Percentiles rank a stretch among this genome's conserved stretches.
phyloP scores from a whole-genome alignment of 208 protist genomes.

The Phytomonas sp. region DNA sequence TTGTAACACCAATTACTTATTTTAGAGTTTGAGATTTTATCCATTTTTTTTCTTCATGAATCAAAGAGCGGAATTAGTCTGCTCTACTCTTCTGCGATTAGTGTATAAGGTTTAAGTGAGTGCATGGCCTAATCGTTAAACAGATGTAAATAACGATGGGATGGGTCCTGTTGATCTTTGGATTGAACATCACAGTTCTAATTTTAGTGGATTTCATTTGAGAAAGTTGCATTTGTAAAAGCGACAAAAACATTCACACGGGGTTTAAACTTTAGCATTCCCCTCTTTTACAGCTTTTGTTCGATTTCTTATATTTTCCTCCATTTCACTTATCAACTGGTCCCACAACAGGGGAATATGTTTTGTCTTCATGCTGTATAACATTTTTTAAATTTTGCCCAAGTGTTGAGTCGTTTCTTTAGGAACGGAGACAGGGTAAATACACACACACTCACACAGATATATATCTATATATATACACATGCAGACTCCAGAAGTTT shows the following conservation, averaged over 20 bases:
- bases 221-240: not conserved
- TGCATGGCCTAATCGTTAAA: not conserved
- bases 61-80: not conserved
- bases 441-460: slow-evolving; percentile 10
- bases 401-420: not conserved
- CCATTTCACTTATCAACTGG: not conserved
- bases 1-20: slow-evolving; percentile 1
- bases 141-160: not conserved
- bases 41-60: not conserved
- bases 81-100: not conserved
- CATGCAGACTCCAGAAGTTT: not conserved
- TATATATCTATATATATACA: slow-evolving; percentile 16
- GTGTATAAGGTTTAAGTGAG: not conserved
- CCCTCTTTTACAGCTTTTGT: not conserved
- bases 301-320: not conserved
- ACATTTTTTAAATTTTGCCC: slow-evolving; percentile 8
- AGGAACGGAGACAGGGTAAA: slow-evolving; percentile 4
- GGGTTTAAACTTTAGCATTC: not conserved
- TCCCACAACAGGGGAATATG: not conserved
- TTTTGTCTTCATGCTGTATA: slow-evolving; percentile 9
- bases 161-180: not conserved
- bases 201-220: not conserved
- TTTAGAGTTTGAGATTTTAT: not conserved
- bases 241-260: not conserved
- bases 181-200: not conserved